A percentile compares a stretch with the other conserved stretches of the same genome.
phyloP scores from a whole-genome alignment of 2,329 filamentous ascomycete species.

The Elsinoe arachidis region DNA sequence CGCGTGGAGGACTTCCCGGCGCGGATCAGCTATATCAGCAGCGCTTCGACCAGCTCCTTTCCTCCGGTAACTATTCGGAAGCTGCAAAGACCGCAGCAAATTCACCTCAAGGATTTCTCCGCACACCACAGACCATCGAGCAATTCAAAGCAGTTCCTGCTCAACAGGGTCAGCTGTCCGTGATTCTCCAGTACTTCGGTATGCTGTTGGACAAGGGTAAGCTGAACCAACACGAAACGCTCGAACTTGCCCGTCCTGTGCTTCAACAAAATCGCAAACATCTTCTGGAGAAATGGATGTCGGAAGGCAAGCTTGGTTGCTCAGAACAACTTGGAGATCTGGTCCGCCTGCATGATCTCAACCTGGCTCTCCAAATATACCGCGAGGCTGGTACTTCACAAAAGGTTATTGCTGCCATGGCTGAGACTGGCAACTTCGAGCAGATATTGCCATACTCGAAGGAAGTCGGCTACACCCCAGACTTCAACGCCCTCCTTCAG shows the following conservation, averaged over 20 bases:
- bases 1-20: conserved; percentile 83
- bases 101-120: conserved; percentile 89
- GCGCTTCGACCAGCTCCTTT: conserved; percentile 84
- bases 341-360: conserved; percentile 79
- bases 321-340: conserved; percentile 96
- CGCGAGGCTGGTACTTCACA: conserved; percentile 81
- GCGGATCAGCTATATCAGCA: conserved; percentile 88
- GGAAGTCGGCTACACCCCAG: conserved; percentile 81
- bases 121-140: conserved; percentile 91
- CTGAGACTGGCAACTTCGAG: conserved; percentile 93
- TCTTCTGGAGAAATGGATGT: conserved; percentile 94
- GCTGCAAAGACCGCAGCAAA: conserved; percentile 95
- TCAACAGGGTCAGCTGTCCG: conserved; percentile 77
- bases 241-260: conserved; percentile 88
- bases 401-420: conserved; percentile 91
- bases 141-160: conserved; percentile 82
- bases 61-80: conserved; percentile 69
- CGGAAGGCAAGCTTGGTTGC: conserved; percentile 89
- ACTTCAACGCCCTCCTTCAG: conserved; percentile 85
- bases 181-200: conserved; percentile 95
- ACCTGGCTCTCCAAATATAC: conserved; percentile 81
- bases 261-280: conserved; percentile 91
- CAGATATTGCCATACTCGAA: conserved; percentile 89
- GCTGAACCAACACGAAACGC: conserved; percentile 84
- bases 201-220: conserved; percentile 92